A percentile compares a stretch with the other conserved stretches of the same genome.
Conservation (phyloP, 192 early-diverging fungal genomes). For the Umbelopsis sp. region DNA sequence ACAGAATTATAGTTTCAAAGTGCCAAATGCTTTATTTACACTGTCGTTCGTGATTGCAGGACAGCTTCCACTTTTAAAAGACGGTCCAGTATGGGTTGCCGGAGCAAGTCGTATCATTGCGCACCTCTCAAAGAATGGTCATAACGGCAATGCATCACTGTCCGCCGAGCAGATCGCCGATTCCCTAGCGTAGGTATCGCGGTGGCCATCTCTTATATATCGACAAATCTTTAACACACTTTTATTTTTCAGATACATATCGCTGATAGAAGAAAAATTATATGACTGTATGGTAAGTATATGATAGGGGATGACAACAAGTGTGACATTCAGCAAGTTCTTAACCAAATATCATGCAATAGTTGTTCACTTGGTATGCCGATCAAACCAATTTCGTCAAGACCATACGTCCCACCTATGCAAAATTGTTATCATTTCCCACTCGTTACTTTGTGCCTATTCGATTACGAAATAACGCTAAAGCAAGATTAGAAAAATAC, state of each 20-base stretch:
- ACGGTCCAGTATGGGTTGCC: constrained; percentile 55
- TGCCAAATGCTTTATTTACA: background rate
- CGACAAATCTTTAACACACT: background rate
- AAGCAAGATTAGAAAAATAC: constrained; percentile 63
- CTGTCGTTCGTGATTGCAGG: constrained; percentile 44
- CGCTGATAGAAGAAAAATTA: constrained; percentile 78
- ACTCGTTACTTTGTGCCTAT: constrained; percentile 69
- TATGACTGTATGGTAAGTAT: constrained; percentile 67
- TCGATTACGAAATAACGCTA: constrained; percentile 73
- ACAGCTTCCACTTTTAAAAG: constrained; percentile 70
- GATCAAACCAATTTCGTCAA: constrained; percentile 82
- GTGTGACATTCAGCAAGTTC: background rate
- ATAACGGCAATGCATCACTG: constrained; percentile 47
- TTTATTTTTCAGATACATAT: constrained; percentile 51
- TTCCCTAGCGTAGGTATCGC: constrained; percentile 48
- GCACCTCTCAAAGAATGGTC: constrained; percentile 46
- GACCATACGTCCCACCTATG: constrained; percentile 71
- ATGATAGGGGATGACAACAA: background rate
- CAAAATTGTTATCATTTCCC: constrained; percentile 69
- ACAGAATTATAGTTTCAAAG: background rate
- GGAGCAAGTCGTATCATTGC: constrained; percentile 52
- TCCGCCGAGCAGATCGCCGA: constrained; percentile 50
- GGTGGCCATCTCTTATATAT: background rate
- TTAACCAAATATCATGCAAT: background rate
- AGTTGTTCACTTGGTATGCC: constrained; percentile 81